Conservation (phyloP, 768 basidiomycete species). For the Infundibulicybe gibba region DNA sequence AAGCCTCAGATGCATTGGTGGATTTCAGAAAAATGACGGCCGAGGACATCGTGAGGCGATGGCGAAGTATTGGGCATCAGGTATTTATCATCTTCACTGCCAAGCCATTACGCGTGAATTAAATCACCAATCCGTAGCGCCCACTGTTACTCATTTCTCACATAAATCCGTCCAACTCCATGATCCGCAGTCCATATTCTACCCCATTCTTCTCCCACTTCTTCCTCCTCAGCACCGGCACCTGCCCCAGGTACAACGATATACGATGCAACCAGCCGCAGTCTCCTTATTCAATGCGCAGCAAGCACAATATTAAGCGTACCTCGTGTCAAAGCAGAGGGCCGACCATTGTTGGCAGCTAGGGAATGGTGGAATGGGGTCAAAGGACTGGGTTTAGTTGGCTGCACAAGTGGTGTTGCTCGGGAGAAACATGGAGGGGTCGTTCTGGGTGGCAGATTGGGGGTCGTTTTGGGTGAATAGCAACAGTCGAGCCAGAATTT, state of each 20-base stretch:
- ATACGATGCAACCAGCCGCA: slow-evolving; percentile 33
- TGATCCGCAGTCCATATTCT: slow-evolving; percentile 34
- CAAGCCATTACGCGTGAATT: neutral
- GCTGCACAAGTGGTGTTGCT: no score
- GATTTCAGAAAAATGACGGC: slow-evolving; percentile 60
- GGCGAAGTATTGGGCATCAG: slow-evolving; percentile 71
- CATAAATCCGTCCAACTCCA: neutral
- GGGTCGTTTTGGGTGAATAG: no score
- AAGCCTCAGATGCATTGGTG: slow-evolving; percentile 43
- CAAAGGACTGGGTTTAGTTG: slow-evolving; percentile 25
- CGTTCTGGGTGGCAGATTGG: no score
- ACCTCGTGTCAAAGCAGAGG: slow-evolving; percentile 56
- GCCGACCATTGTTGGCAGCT: slow-evolving; percentile 48
- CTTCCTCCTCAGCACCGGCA: slow-evolving; percentile 6
- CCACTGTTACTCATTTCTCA: neutral
- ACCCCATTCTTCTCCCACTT: slow-evolving; percentile 19
- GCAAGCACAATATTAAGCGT: slow-evolving; percentile 50
- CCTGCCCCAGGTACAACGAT: slow-evolving; percentile 35
- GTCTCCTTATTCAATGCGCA: slow-evolving; percentile 55
- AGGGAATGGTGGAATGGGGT: slow-evolving; percentile 81
- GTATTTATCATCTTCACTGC: slow-evolving; percentile 22
- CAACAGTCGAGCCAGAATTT: no score
- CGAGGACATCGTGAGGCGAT: slow-evolving; percentile 44
- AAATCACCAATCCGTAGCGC: no score
- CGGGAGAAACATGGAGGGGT: no score